A percentile compares a stretch with the other conserved stretches of the same genome.
Conservation (phyloP, 257 asterid genomes). For the Nemophila menziesii region DNA sequence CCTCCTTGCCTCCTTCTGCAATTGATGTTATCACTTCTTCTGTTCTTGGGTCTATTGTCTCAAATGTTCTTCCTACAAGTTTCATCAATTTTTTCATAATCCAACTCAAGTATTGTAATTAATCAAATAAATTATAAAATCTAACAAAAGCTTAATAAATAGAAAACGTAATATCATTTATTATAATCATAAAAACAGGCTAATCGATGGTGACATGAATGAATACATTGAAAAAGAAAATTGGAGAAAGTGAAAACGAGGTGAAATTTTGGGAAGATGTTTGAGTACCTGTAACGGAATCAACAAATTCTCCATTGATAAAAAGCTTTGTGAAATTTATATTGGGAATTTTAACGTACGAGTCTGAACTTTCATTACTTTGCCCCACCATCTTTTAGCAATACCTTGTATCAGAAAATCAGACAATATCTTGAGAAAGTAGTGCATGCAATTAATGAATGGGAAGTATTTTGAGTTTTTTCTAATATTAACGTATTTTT, state of each 20-base stretch:
- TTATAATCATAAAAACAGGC: too few relatives aligned
- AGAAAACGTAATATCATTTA: too few relatives aligned
- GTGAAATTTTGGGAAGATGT: neutral
- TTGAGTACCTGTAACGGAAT: neutral
- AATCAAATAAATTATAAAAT: too few relatives aligned
- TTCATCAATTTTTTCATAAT: neutral
- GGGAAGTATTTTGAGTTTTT: too few relatives aligned
- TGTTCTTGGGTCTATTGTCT: neutral
- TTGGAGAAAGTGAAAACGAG: too few relatives aligned
- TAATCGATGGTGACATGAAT: too few relatives aligned
- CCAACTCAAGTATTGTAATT: neutral
- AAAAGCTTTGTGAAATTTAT: neutral
- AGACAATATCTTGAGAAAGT: neutral
- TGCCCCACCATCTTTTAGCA: conserved; percentile 18
- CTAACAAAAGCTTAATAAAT: too few relatives aligned
- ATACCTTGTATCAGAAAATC: neutral
- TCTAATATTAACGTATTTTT: too few relatives aligned
- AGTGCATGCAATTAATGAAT: too few relatives aligned
- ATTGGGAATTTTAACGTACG: neutral
- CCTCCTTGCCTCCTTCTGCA: neutral
- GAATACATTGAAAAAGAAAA: too few relatives aligned
- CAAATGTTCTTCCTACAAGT: neutral
- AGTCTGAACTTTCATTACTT: neutral
- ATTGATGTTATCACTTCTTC: neutral
- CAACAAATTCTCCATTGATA: conserved; percentile 2